These are phyloP conservation scores for Cicer cuneatum DNA, from an alignment of 306 rosid species.

Conservation along the genomic window DNA sequence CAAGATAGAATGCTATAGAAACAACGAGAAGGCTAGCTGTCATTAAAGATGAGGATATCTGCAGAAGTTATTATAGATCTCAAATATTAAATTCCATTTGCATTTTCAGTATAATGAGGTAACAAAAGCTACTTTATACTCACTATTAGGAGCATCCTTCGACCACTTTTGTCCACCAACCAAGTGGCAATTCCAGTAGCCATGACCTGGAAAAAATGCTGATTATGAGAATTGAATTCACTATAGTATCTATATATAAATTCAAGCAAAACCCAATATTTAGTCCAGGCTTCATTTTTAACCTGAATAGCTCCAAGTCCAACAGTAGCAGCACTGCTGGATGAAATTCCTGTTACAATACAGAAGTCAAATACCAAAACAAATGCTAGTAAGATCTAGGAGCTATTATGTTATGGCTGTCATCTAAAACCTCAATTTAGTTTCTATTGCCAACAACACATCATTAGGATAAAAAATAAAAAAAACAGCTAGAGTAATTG, in stretches of 20 bases:
- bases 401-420: slow-evolving; percentile 9
- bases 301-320: slow-evolving; percentile 86
- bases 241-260: slow-evolving; percentile 17
- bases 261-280: slow-evolving; percentile 4
- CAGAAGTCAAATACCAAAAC: slow-evolving; percentile 40
- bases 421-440: slow-evolving; percentile 22
- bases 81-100: slow-evolving; percentile 27
- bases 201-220: slow-evolving; percentile 57
- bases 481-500: neutral
- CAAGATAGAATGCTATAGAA: slow-evolving; percentile 65
- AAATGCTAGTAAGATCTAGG: slow-evolving; percentile 29
- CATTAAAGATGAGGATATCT: slow-evolving; percentile 76
- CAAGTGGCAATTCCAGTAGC: slow-evolving; percentile 77
- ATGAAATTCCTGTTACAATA: slow-evolving; percentile 65
- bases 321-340: slow-evolving; percentile 68
- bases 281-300: slow-evolving; percentile 20
- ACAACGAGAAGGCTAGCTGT: slow-evolving; percentile 74
- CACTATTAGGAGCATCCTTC: slow-evolving; percentile 76
- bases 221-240: slow-evolving; percentile 30
- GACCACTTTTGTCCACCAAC: slow-evolving; percentile 83
- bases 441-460: slow-evolving; percentile 21
- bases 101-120: neutral
- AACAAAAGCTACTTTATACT: slow-evolving; percentile 40
- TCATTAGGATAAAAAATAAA: neutral
- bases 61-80: slow-evolving; percentile 41